Percentiles rank a stretch among this genome's conserved stretches.
These are phyloP conservation scores for Tricharina praecox DNA, from an alignment of 495 filamentous ascomycete species.

Conservation along the genomic window DNA sequence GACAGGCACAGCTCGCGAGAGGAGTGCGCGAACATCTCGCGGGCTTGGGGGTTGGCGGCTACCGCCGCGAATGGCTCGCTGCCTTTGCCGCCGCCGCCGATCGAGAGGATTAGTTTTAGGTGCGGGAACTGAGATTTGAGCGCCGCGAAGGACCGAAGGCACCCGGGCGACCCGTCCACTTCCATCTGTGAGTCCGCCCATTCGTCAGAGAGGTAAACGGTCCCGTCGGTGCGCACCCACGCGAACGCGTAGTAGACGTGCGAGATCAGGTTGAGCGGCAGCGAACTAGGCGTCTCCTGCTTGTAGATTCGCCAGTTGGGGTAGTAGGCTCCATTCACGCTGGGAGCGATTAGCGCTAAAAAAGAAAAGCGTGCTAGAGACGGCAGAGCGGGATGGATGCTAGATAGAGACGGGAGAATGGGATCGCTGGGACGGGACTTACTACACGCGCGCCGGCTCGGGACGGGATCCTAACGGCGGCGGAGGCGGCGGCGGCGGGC, in stretches of 20 bases:
- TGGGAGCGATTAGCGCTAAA: no score
- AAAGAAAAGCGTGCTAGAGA: no score
- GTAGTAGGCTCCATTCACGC: conserved; percentile 70
- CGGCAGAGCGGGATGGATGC: no score
- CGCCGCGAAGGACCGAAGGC: conserved; percentile 55
- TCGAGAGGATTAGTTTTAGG: conserved; percentile 66
- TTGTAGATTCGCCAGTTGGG: conserved; percentile 70
- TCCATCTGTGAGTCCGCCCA: conserved; percentile 66
- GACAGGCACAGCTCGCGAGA: conserved; percentile 53
- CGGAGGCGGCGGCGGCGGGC: background rate
- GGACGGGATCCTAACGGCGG: background rate
- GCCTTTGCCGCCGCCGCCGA: conserved; percentile 68
- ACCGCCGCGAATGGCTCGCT: conserved; percentile 61
- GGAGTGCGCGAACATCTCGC: conserved; percentile 58
- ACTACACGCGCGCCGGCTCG: conserved; percentile 23
- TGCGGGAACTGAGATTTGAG: conserved; percentile 60
- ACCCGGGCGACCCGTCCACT: conserved; percentile 62
- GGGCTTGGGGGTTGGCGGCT: conserved; percentile 40
- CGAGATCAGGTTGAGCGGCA: conserved; percentile 52
- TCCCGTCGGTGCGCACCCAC: conserved; percentile 62
- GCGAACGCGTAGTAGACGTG: conserved; percentile 88
- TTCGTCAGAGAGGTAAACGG: conserved; percentile 72
- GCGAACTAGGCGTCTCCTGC: conserved; percentile 56
- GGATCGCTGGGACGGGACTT: no score
- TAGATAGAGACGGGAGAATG: no score